Evolutionary conservation across 495 filamentous ascomycete species (phyloP).

Genomic region (Tuber melanosporum): DNA sequence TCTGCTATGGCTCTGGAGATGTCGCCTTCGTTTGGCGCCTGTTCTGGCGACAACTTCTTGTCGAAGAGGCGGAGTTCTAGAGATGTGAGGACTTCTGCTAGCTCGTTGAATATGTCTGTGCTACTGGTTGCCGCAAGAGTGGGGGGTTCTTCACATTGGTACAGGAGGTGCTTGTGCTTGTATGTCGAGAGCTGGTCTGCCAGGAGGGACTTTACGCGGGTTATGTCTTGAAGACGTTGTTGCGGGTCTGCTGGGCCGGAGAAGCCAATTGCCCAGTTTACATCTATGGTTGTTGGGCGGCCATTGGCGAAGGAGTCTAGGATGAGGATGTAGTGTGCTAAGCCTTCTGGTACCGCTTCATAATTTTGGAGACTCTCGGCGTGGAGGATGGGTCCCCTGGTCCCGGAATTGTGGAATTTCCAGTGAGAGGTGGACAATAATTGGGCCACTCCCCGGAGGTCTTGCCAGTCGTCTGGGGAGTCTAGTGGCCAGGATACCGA

Average conservation of each 20-base stretch:
- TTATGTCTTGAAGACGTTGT: neutral
- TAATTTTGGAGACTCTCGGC: neutral
- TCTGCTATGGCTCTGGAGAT: neutral
- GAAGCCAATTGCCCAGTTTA: neutral
- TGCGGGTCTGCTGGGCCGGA: neutral
- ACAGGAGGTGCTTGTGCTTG: neutral
- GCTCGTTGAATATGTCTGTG: neutral
- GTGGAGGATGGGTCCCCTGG: neutral
- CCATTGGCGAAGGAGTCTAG: neutral
- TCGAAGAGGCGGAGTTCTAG: neutral
- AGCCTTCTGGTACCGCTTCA: neutral
- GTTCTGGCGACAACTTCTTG: neutral
- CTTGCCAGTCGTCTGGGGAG: neutral
- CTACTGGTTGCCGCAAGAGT: neutral
- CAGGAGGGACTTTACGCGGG: neutral
- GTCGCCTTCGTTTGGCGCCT: neutral
- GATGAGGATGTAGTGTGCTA: neutral
- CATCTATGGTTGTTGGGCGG: neutral
- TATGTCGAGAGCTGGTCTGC: neutral
- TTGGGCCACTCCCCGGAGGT: neutral
- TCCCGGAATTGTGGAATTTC: neutral
- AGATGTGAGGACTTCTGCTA: neutral
- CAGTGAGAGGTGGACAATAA: neutral
- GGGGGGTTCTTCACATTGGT: neutral
- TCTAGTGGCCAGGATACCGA: neutral